phyloP scores from a whole-genome alignment of 106 monocot species.

The Dendrobium officinale region DNA sequence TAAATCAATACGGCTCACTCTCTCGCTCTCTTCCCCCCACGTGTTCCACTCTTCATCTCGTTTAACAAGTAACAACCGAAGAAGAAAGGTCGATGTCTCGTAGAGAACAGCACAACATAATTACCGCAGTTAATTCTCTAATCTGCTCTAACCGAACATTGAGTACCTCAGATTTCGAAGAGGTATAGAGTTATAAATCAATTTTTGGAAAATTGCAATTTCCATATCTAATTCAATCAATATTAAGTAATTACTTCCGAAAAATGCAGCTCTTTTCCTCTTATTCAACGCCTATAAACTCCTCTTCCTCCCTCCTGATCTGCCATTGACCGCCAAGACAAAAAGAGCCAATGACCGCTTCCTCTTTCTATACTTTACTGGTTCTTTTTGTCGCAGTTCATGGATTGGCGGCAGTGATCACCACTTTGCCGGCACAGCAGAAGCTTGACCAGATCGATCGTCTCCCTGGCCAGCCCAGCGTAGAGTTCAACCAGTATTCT shows the following conservation, averaged over 20 bases:
- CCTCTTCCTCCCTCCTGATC: not conserved
- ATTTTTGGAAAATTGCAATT: not conserved
- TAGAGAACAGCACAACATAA: not conserved
- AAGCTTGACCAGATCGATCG: constrained; percentile 52
- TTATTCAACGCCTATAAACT: constrained; percentile 7
- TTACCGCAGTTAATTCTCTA: not conserved
- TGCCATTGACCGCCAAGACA: not conserved
- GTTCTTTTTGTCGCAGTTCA: not conserved
- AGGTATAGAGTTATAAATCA: not conserved
- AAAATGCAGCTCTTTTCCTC: not conserved
- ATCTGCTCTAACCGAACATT: not conserved
- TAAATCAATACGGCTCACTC: not conserved
- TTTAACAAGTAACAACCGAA: not conserved
- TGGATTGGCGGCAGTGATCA: not conserved
- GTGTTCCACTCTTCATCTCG: not conserved
- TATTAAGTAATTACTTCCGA: not conserved
- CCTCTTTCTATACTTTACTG: not conserved
- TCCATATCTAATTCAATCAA: not conserved
- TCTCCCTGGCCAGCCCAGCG: constrained; percentile 67
- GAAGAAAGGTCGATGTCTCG: not conserved
- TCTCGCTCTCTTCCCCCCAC: not conserved
- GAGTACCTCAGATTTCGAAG: not conserved
- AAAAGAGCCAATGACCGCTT: constrained; percentile 6
- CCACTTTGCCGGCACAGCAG: constrained; percentile 14
- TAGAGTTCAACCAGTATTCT: constrained; percentile 65